Conservation (phyloP, 495 filamentous ascomycete species). For the Aspergillus coremiiformis region DNA sequence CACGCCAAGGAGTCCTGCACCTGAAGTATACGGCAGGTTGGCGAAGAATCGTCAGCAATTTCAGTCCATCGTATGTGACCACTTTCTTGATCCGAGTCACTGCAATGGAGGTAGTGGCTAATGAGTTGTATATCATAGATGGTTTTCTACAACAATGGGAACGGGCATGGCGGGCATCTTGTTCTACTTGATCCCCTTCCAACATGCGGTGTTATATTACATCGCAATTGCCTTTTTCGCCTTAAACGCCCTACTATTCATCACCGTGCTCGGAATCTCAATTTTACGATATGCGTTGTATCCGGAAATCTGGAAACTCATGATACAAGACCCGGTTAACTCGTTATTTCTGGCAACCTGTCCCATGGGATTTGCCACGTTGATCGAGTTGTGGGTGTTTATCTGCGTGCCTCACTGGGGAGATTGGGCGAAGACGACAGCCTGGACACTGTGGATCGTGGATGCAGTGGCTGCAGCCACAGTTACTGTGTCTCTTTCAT, state of each 20-base stretch:
- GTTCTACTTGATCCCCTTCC: slow-evolving; percentile 34
- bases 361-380: slow-evolving; percentile 45
- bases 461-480: slow-evolving; percentile 33
- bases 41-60: slow-evolving; percentile 39
- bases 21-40: slow-evolving; percentile 25
- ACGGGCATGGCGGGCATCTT: slow-evolving; percentile 44
- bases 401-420: slow-evolving; percentile 41
- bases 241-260: slow-evolving; percentile 38
- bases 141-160: slow-evolving; percentile 45
- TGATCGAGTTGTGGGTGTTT: slow-evolving; percentile 42
- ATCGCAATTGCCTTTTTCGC: slow-evolving; percentile 39
- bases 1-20: background rate
- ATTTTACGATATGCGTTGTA: slow-evolving; percentile 41
- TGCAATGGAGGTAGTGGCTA: slow-evolving; percentile 2
- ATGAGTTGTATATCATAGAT: slow-evolving; percentile 13
- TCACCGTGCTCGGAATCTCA: slow-evolving; percentile 27
- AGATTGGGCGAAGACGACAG: slow-evolving; percentile 24
- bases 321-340: slow-evolving; percentile 41
- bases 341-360: slow-evolving; percentile 41
- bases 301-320: slow-evolving; percentile 38
- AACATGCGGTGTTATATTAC: slow-evolving; percentile 28
- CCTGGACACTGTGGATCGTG: slow-evolving; percentile 42
- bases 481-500: slow-evolving; percentile 35
- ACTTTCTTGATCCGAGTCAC: no score
- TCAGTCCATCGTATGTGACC: slow-evolving; percentile 37